Percentiles rank a stretch among this genome's conserved stretches.
These are phyloP conservation scores for Globisporangium nodosum DNA, from an alignment of 352 stramenopile genomes.

Conservation along the genomic window DNA sequence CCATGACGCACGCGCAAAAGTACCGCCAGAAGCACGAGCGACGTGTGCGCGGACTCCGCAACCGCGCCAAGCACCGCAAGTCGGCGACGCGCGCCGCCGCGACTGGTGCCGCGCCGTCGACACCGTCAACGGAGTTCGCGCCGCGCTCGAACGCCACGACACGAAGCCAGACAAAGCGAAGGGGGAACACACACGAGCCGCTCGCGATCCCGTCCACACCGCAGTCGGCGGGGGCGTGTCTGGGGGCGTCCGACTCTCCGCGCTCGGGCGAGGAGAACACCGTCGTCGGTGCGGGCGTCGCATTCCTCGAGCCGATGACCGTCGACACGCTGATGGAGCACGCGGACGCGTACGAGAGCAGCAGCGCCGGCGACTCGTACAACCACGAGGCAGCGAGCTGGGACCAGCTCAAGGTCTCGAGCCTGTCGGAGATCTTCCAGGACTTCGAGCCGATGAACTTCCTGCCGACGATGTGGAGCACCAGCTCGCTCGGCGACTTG, in stretches of 20 bases:
- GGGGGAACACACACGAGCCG: slow-evolving; percentile 1
- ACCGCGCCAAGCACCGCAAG: slow-evolving; percentile 22
- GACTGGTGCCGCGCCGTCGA: background rate
- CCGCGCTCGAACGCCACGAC: slow-evolving; percentile 1
- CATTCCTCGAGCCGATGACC: slow-evolving; percentile 20
- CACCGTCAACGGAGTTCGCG: background rate
- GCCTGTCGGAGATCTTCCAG: slow-evolving; percentile 39
- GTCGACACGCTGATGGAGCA: slow-evolving; percentile 22
- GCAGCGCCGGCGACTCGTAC: background rate
- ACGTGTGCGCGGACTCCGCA: slow-evolving; percentile 43
- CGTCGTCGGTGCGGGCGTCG: background rate
- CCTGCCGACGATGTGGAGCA: slow-evolving; percentile 39
- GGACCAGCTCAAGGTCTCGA: slow-evolving; percentile 18
- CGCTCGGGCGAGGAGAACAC: slow-evolving; percentile 25
- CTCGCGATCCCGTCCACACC: slow-evolving; percentile 11
- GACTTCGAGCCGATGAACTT: slow-evolving; percentile 37
- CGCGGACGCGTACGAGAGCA: slow-evolving; percentile 6
- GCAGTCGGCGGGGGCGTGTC: background rate
- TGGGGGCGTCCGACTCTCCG: slow-evolving; percentile 29
- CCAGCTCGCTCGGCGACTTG: slow-evolving; percentile 35
- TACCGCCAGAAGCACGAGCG: slow-evolving; percentile 39
- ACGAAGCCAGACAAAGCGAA: slow-evolving; percentile 9
- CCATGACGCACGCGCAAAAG: slow-evolving; percentile 32
- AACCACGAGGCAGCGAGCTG: slow-evolving; percentile 9
- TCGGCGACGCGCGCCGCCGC: background rate